These are phyloP conservation scores for Xylaria castorea DNA, from an alignment of 495 filamentous ascomycete genomes.

Conservation along the genomic window DNA sequence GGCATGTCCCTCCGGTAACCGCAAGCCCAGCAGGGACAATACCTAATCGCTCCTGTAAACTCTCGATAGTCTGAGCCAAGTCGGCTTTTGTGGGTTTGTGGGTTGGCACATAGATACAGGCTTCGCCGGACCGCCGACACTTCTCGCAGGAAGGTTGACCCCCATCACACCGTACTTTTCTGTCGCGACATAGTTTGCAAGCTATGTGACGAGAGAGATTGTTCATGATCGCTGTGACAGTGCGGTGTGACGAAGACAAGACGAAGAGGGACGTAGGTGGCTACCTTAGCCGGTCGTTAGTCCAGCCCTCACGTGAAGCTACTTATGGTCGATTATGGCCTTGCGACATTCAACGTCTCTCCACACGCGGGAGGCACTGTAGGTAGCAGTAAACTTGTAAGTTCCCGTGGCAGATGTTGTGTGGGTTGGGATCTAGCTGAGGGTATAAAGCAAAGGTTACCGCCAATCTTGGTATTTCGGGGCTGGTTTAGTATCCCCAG, in stretches of 20 bases:
- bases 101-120: slow-evolving; percentile 30
- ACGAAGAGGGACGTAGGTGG: background rate
- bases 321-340: background rate
- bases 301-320: slow-evolving; percentile 10
- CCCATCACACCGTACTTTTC: slow-evolving; percentile 31
- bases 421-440: slow-evolving; percentile 18
- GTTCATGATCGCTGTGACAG: slow-evolving; percentile 21
- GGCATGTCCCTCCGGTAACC: background rate
- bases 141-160: slow-evolving; percentile 30
- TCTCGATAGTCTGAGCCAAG: slow-evolving; percentile 30
- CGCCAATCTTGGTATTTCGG: slow-evolving; percentile 22
- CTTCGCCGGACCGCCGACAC: slow-evolving; percentile 29
- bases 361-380: slow-evolving; percentile 4
- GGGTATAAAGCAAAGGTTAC: slow-evolving; percentile 14
- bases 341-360: slow-evolving; percentile 16
- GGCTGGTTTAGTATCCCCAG: slow-evolving; percentile 9
- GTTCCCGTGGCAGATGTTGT: slow-evolving; percentile 13
- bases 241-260: background rate
- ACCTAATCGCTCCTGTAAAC: slow-evolving; percentile 32
- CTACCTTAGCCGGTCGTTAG: slow-evolving; percentile 21
- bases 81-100: slow-evolving; percentile 32
- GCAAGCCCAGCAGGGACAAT: slow-evolving; percentile 3
- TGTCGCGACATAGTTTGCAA: slow-evolving; percentile 32
- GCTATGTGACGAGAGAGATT: slow-evolving; percentile 31
- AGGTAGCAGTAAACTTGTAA: slow-evolving; percentile 9